These are phyloP conservation scores for Pseudocercospora musae DNA, from an alignment of 2,329 filamentous ascomycete species.

Conservation along the genomic window DNA sequence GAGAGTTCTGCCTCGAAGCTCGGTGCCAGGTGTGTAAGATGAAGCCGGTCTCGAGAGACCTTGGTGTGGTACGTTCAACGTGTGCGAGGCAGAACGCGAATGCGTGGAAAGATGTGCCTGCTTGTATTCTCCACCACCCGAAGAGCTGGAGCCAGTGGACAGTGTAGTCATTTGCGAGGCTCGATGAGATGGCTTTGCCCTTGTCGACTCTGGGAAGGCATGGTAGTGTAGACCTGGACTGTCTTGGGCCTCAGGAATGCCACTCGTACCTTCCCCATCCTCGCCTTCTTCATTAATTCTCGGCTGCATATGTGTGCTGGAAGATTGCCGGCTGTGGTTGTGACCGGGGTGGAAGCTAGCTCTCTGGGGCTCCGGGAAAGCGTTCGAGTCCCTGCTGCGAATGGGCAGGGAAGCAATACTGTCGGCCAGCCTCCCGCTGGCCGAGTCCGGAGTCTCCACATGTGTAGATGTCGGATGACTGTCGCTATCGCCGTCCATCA, in stretches of 20 bases:
- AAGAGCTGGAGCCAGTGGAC: slow-evolving; percentile 32
- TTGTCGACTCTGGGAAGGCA: slow-evolving; percentile 40
- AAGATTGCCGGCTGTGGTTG: slow-evolving; percentile 22
- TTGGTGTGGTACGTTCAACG: slow-evolving; percentile 43
- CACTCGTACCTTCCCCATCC: slow-evolving; percentile 15
- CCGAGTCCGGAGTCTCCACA: slow-evolving; percentile 27
- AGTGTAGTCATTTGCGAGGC: slow-evolving; percentile 32
- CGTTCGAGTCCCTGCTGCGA: slow-evolving; percentile 15
- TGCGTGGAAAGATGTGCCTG: background rate
- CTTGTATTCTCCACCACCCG: slow-evolving; percentile 17
- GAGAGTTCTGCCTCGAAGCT: slow-evolving; percentile 61
- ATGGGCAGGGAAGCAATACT: slow-evolving; percentile 22
- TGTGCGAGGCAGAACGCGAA: background rate
- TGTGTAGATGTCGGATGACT: slow-evolving; percentile 18
- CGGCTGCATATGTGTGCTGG: slow-evolving; percentile 16
- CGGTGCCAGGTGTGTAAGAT: slow-evolving; percentile 70
- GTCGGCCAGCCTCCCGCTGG: slow-evolving; percentile 12
- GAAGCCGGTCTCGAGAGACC: slow-evolving; percentile 60
- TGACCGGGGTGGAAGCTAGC: slow-evolving; percentile 3
- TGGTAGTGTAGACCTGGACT: slow-evolving; percentile 50
- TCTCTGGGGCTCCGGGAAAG: slow-evolving; percentile 10
- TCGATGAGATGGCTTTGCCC: slow-evolving; percentile 27
- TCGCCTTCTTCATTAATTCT: slow-evolving; percentile 31
- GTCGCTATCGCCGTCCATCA: slow-evolving; percentile 17
- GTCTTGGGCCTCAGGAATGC: slow-evolving; percentile 31